These are phyloP conservation scores for Musa acuminata DNA, from an alignment of 176 grass and related monocot species.

Conservation along the genomic window DNA sequence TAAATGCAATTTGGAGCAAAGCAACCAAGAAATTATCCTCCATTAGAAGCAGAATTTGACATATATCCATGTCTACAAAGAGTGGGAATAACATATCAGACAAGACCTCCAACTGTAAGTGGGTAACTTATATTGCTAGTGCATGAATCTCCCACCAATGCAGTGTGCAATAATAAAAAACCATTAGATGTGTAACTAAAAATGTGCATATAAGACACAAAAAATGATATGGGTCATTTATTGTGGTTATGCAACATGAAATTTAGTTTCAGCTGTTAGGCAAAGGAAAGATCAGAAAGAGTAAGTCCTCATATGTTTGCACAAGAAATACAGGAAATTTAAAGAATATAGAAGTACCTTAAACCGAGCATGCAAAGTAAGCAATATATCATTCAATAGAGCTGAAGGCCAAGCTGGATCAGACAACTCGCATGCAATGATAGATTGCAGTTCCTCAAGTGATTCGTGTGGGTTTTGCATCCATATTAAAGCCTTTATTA, in stretches of 20 bases:
- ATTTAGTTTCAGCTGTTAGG: neutral
- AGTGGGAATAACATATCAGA: too few relatives aligned
- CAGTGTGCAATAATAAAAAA: neutral
- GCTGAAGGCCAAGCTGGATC: conserved; percentile 97
- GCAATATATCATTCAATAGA: conserved; percentile 89
- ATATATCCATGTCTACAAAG: too few relatives aligned
- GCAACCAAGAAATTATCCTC: too few relatives aligned
- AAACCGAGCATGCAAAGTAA: conserved; percentile 95
- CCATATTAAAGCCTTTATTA: conserved; percentile 97
- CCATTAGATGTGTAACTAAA: neutral
- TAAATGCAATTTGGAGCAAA: too few relatives aligned
- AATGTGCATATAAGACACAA: neutral
- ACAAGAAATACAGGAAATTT: conserved; percentile 12
- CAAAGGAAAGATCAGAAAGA: conserved; percentile 19
- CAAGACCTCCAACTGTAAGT: too few relatives aligned
- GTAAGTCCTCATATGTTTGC: neutral
- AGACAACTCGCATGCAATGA: conserved; percentile 95
- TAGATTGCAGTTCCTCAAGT: conserved; percentile 85
- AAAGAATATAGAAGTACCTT: conserved; percentile 48
- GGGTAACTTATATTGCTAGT: too few relatives aligned
- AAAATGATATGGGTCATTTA: neutral
- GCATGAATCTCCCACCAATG: too few relatives aligned
- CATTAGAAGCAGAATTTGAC: too few relatives aligned
- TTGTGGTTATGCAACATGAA: neutral
- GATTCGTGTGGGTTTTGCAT: conserved; percentile 99